Evolutionary conservation across 1,284 basidiomycete species (phyloP), one percentile per base, ranked within the genome.

Genomic region (Malassezia nana): DNA sequence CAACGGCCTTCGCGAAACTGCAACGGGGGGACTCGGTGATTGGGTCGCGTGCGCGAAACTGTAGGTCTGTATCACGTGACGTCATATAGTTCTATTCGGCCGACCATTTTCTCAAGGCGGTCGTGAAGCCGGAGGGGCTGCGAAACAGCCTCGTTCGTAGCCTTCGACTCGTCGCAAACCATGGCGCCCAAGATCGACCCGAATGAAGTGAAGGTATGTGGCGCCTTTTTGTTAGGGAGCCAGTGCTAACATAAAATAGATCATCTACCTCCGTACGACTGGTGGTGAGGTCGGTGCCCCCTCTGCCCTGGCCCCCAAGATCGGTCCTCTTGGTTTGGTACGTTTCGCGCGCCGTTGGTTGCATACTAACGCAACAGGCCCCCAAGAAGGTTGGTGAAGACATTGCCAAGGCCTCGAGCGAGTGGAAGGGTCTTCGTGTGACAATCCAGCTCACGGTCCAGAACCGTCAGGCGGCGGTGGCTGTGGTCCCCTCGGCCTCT

Each of bases 331-430:
- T 72, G 92, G 92, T 89, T 81, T 99, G 74, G 92, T 96, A 77
- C 76, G 89, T 80, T 49, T 33, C 25, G 12, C 35, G 45, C 16
- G n/a, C 15, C 32, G 12, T 16, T 41, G 26, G 25, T 12, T 16
- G 18, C 13, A 13, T 28, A 16, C 52, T 53, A 48, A 55, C 39
- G 35, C 41, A 29, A 50, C 67, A 96, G 91, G 95, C 94, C 57
- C 92, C 94, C 75, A 99, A 99, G 83, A 98, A 98, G 82, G 91
- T 99, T 79, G 94, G 94, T 80, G 94, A 99, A 87, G 94, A 99
- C 80, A 98, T 99, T 76, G 94, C 94, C 75, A 99, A 99, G 79
- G 92, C 94, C 60, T 96, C 94, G 61, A 83, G 85, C 58, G 86
- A 86, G 77, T 99, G 94, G 94, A 99, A 99, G 80, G 94, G 94